Conservation (phyloP, 345 rosid genomes). For the Firmiana major region DNA sequence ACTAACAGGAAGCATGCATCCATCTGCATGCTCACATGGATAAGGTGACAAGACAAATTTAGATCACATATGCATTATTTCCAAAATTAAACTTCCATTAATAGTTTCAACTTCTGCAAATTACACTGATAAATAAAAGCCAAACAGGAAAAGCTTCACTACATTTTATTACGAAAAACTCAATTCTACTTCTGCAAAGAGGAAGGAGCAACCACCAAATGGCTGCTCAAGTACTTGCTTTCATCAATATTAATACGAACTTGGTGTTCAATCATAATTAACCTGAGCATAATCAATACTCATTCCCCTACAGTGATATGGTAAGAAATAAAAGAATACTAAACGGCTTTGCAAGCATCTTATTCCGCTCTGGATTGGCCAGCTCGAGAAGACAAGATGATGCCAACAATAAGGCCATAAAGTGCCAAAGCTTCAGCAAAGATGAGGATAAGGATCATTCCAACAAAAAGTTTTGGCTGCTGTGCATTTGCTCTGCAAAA, state of each 20-base stretch:
- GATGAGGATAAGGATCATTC: slow-evolving; percentile 89
- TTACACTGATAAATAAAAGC: slow-evolving; percentile 18
- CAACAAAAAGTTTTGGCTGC: slow-evolving; percentile 85
- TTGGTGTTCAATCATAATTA: slow-evolving; percentile 15
- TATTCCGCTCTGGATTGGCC: slow-evolving; percentile 93
- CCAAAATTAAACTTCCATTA: slow-evolving; percentile 12
- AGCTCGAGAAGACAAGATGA: slow-evolving; percentile 90
- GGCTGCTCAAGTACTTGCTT: slow-evolving; percentile 20
- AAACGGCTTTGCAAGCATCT: slow-evolving; percentile 18
- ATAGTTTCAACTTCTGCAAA: slow-evolving; percentile 14
- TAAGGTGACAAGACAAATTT: background rate
- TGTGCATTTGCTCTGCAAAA: slow-evolving; percentile 82
- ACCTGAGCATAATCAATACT: slow-evolving; percentile 10
- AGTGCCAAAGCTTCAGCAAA: slow-evolving; percentile 89
- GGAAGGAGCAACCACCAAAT: slow-evolving; percentile 17
- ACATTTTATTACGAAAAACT: slow-evolving; percentile 25
- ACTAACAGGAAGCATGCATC: background rate
- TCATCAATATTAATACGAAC: slow-evolving; percentile 12
- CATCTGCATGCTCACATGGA: background rate
- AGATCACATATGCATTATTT: background rate
- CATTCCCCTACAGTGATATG: background rate
- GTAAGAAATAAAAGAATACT: slow-evolving; percentile 29
- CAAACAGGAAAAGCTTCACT: slow-evolving; percentile 16
- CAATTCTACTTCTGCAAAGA: slow-evolving; percentile 24
- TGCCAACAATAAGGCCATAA: slow-evolving; percentile 82